Percentiles rank a stretch among this genome's conserved stretches.
Evolutionary conservation across 2,329 filamentous ascomycete species (phyloP).

Genomic region (Ophiostoma quercus): DNA sequence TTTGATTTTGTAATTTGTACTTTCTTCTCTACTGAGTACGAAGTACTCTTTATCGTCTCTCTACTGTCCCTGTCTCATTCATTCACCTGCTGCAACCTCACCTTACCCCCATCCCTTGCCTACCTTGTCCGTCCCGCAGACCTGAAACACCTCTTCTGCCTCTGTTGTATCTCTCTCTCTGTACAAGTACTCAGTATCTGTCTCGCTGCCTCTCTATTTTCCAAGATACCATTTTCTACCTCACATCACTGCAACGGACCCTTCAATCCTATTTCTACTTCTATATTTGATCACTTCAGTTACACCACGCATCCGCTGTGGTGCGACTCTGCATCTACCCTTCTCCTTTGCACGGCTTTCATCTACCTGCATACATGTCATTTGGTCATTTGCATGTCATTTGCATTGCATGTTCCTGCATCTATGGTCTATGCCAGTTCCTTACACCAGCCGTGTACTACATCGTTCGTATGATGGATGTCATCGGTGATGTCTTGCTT

Average conservation of each 20-base stretch:
- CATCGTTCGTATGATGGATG: background rate
- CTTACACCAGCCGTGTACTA: background rate
- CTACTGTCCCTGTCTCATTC: background rate
- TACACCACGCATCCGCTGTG: background rate
- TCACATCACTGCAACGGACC: background rate
- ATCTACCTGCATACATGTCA: background rate
- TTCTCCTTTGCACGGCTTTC: constrained; percentile 1
- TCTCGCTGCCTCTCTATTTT: background rate
- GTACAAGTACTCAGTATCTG: background rate
- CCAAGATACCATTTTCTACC: background rate
- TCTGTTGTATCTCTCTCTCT: background rate
- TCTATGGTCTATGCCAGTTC: constrained; percentile 20
- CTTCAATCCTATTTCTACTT: background rate
- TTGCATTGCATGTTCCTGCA: constrained; percentile 9
- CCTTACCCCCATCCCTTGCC: constrained; percentile 16
- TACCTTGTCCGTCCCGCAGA: constrained; percentile 20
- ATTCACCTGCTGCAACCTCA: background rate
- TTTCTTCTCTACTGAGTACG: background rate
- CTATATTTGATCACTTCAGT: background rate
- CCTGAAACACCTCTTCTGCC: constrained; percentile 20
- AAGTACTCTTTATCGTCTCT: background rate
- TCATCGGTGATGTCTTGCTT: background rate
- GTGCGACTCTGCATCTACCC: background rate
- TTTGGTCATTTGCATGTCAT: background rate
- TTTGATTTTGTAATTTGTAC: background rate